Evolutionary conservation across 352 stramenopile genomes (phyloP).

Genomic region (Phytophthora rubi): DNA sequence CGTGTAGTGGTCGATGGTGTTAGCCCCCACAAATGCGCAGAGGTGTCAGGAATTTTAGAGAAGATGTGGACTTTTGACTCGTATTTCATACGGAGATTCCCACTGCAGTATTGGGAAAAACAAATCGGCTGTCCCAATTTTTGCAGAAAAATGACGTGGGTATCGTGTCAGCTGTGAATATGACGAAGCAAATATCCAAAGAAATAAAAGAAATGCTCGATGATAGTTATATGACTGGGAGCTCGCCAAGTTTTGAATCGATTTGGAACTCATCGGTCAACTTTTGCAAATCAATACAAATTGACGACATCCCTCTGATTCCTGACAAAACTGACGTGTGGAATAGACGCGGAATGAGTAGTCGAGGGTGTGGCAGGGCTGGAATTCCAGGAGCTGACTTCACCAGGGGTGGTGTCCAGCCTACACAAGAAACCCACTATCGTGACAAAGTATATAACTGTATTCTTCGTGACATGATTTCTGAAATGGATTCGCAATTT

Average conservation of each 20-base stretch:
- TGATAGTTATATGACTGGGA: not conserved
- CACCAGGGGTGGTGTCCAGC: not conserved
- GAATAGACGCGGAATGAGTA: not conserved
- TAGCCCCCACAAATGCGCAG: not conserved
- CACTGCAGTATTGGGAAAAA: not conserved
- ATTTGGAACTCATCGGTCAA: not conserved
- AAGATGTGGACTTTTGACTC: constrained; percentile 6
- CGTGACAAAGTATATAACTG: not conserved
- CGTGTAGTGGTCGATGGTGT: not conserved
- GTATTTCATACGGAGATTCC: constrained; percentile 9
- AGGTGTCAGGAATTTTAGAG: not conserved
- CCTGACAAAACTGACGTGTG: not conserved
- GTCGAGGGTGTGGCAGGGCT: not conserved
- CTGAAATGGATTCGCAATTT: constrained; percentile 1
- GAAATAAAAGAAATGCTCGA: constrained; percentile 3
- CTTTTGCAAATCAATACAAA: too few relatives aligned
- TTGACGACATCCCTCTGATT: too few relatives aligned
- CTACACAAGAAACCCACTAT: not conserved
- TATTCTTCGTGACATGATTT: not conserved
- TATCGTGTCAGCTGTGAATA: constrained; percentile 2
- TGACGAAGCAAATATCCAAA: not conserved
- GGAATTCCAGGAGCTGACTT: not conserved
- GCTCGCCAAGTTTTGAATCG: not conserved
- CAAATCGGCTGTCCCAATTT: constrained; percentile 5
- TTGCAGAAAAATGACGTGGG: constrained; percentile 4